Conservation (phyloP, 768 basidiomycete species). For the Mycena epipterygia region DNA sequence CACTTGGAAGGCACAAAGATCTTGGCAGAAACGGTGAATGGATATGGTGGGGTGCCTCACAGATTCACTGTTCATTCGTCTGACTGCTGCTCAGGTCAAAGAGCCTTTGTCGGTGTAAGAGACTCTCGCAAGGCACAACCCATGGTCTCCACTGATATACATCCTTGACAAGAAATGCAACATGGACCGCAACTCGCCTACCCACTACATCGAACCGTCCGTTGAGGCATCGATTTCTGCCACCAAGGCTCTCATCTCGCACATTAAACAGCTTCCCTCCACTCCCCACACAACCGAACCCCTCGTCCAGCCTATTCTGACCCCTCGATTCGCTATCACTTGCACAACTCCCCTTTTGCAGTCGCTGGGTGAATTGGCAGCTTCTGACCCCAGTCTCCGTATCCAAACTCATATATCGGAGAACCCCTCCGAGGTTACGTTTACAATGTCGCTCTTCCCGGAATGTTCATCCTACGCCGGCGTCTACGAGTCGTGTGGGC, state of each 20-base stretch:
- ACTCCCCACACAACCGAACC: conserved; percentile 52
- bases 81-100: conserved; percentile 66
- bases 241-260: conserved; percentile 74
- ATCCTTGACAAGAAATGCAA: conserved; percentile 79
- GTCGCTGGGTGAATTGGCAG: conserved; percentile 72
- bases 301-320: conserved; percentile 91
- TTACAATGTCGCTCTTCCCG: conserved; percentile 78
- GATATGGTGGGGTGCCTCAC: conserved; percentile 62
- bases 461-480: conserved; percentile 75
- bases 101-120: conserved; percentile 88
- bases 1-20: conserved; percentile 86
- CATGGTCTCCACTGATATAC: conserved; percentile 4
- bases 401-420: conserved; percentile 97
- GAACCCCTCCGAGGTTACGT: conserved; percentile 79
- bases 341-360: conserved; percentile 81
- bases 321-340: conserved; percentile 96
- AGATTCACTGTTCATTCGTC: not conserved
- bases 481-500: conserved; percentile 84
- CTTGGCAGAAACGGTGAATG: conserved; percentile 81
- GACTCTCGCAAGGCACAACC: not conserved
- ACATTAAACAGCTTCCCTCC: conserved; percentile 73
- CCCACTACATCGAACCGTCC: conserved; percentile 78
- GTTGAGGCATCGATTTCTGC: conserved; percentile 68
- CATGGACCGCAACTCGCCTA: conserved; percentile 83
- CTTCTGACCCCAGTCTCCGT: conserved; percentile 68